These are phyloP conservation scores for Odontarrhena argentea DNA, from an alignment of 345 rosid genomes.

Conservation along the genomic window DNA sequence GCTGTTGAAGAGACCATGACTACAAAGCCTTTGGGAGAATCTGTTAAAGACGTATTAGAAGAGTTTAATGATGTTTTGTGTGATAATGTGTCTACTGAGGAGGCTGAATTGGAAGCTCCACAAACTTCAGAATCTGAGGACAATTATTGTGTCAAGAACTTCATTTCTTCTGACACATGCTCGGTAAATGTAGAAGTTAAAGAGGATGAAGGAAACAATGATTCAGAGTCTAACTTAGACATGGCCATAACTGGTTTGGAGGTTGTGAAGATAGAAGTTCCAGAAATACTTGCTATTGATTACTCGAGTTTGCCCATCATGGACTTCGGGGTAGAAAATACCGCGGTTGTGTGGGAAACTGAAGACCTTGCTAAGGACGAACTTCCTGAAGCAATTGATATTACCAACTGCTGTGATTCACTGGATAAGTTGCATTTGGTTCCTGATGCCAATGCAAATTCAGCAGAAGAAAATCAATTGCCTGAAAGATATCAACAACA, in stretches of 20 bases:
- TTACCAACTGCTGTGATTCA: slow-evolving; percentile 28
- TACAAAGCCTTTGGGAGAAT: slow-evolving; percentile 17
- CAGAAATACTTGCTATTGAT: slow-evolving; percentile 32
- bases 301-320: slow-evolving; percentile 22
- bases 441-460: slow-evolving; percentile 29
- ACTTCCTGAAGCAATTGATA: slow-evolving; percentile 37
- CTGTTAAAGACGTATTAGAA: slow-evolving; percentile 18
- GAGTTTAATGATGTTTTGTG: slow-evolving; percentile 23
- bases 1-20: slow-evolving; percentile 30
- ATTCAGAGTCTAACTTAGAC: slow-evolving; percentile 14
- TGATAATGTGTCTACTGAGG: slow-evolving; percentile 37
- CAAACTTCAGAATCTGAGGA: slow-evolving; percentile 25
- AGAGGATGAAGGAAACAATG: slow-evolving; percentile 38
- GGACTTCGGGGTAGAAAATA: slow-evolving; percentile 22
- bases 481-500: slow-evolving; percentile 35
- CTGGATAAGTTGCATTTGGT: slow-evolving; percentile 27
- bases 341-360: slow-evolving; percentile 20
- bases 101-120: slow-evolving; percentile 22
- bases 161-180: neutral
- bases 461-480: slow-evolving; percentile 34
- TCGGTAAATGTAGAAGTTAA: neutral
- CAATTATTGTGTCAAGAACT: neutral
- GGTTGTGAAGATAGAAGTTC: slow-evolving; percentile 40
- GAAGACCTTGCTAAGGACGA: slow-evolving; percentile 43
- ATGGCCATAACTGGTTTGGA: slow-evolving; percentile 36